Evolutionary conservation across 805 yeast genomes (phyloP).

Genomic region (Candida chilensis): DNA sequence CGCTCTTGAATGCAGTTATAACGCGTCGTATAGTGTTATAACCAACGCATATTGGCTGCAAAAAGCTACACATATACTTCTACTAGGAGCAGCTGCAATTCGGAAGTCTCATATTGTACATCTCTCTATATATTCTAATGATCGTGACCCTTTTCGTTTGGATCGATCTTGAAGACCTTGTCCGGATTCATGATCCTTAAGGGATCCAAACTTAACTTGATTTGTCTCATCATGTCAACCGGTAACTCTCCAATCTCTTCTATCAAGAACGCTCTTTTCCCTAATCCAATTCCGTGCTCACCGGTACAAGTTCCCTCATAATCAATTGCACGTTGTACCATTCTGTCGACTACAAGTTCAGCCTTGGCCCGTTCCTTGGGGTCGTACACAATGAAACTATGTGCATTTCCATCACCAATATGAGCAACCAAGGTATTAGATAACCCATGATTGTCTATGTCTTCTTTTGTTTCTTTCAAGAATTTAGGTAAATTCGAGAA

Average conservation of each 20-base stretch:
- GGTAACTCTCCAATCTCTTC: conserved; percentile 63
- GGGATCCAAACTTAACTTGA: conserved; percentile 70
- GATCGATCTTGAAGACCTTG: conserved; percentile 65
- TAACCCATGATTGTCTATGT: conserved; percentile 42
- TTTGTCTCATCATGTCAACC: conserved; percentile 60
- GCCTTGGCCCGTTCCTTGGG: conserved; percentile 39
- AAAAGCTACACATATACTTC: too few relatives aligned
- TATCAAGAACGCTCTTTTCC: conserved; percentile 53
- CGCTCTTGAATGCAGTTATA: too few relatives aligned
- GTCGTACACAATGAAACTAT: conserved; percentile 52
- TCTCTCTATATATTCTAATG: too few relatives aligned
- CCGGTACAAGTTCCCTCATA: conserved; percentile 83
- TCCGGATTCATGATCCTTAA: conserved; percentile 69
- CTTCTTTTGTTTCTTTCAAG: conserved; percentile 52
- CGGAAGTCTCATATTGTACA: too few relatives aligned
- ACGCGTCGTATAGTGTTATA: too few relatives aligned
- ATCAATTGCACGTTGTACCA: conserved; percentile 16
- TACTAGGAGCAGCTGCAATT: too few relatives aligned
- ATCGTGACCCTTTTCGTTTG: conserved; percentile 23
- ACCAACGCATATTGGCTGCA: too few relatives aligned
- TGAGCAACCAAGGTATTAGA: conserved; percentile 64
- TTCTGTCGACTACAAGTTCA: conserved; percentile 13
- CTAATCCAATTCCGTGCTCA: conserved; percentile 81
- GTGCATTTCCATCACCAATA: conserved; percentile 82
- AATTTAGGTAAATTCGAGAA: conserved; percentile 57